These are phyloP conservation scores for Penicillium sclerotiorum DNA, from an alignment of 2,329 filamentous ascomycete species.

Conservation along the genomic window DNA sequence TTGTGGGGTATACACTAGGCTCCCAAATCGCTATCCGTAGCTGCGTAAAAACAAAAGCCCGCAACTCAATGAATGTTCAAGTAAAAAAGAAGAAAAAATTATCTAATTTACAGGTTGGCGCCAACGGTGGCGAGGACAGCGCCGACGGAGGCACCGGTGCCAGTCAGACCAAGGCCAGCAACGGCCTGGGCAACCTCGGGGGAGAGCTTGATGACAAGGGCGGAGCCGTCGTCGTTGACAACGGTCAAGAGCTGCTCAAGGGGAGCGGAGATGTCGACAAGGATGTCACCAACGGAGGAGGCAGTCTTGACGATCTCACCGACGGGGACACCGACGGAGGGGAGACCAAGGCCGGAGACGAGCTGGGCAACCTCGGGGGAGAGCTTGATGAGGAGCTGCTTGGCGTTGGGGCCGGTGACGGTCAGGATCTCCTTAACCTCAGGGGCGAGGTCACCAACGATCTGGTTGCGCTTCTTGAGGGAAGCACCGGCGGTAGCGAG, in stretches of 20 bases:
- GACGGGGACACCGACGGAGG: slow-evolving; percentile 27
- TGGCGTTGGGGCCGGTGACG: slow-evolving; percentile 31
- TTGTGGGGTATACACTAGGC: slow-evolving; percentile 17
- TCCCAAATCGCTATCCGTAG: slow-evolving; percentile 23
- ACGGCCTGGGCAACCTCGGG: slow-evolving; percentile 29
- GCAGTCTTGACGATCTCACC: slow-evolving; percentile 32
- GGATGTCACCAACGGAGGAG: slow-evolving; percentile 29
- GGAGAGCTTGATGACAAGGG: slow-evolving; percentile 32
- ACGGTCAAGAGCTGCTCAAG: slow-evolving; percentile 30
- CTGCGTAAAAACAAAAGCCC: slow-evolving; percentile 20
- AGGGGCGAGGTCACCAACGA: slow-evolving; percentile 30
- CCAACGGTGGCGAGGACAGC: slow-evolving; percentile 30
- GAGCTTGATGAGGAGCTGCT: slow-evolving; percentile 36
- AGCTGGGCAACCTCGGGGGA: slow-evolving; percentile 32
- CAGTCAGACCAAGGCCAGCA: slow-evolving; percentile 29
- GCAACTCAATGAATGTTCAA: slow-evolving; percentile 3
- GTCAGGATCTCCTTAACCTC: slow-evolving; percentile 30
- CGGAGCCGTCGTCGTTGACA: slow-evolving; percentile 25
- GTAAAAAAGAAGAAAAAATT: slow-evolving; percentile 1
- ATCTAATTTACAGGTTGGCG: slow-evolving; percentile 28
- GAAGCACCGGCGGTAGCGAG: slow-evolving; percentile 31
- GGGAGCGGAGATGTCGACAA: slow-evolving; percentile 29
- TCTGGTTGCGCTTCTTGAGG: slow-evolving; percentile 36
- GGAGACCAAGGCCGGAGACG: slow-evolving; percentile 32
- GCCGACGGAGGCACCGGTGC: slow-evolving; percentile 32